Conservation (phyloP, 768 basidiomycete genomes). For the Mycena galopus region DNA sequence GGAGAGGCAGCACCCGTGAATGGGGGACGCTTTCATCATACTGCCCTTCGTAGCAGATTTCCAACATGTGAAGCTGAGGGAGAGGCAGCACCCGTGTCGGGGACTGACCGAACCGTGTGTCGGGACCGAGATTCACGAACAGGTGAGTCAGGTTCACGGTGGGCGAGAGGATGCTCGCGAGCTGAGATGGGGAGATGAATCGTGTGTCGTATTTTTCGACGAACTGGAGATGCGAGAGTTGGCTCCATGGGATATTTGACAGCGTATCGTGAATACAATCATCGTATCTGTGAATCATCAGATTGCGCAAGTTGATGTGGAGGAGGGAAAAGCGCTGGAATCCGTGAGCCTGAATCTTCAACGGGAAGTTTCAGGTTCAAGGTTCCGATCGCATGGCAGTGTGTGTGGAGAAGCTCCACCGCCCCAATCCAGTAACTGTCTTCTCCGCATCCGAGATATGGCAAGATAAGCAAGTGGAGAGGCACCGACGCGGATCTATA, state of each 20-base stretch:
- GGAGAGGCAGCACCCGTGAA: not conserved
- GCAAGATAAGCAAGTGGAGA: constrained; percentile 3
- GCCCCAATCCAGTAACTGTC: constrained; percentile 10
- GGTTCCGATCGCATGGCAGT: constrained; percentile 1
- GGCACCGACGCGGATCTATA: constrained; percentile 6
- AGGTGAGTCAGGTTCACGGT: not conserved
- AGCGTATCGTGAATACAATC: not conserved
- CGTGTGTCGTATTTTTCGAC: not conserved
- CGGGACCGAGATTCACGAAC: not conserved
- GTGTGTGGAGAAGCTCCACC: not conserved
- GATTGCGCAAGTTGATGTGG: constrained; percentile 9
- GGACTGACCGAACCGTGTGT: not conserved
- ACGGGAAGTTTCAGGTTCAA: not conserved
- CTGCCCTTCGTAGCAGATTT: too few species aligned
- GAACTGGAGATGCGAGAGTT: not conserved
- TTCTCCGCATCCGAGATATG: not conserved
- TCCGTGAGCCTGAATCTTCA: not conserved
- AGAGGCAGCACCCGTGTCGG: not conserved
- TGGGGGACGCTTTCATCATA: too few species aligned
- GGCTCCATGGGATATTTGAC: constrained; percentile 15
- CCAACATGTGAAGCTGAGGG: not conserved
- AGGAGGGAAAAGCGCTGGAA: not conserved
- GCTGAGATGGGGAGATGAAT: not conserved
- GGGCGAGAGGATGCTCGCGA: not conserved
- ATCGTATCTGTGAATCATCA: not conserved